Base-by-base conservation (phyloP, 352 stramenopile genomes). In the Halophytophthora polymorphica region DNA sequence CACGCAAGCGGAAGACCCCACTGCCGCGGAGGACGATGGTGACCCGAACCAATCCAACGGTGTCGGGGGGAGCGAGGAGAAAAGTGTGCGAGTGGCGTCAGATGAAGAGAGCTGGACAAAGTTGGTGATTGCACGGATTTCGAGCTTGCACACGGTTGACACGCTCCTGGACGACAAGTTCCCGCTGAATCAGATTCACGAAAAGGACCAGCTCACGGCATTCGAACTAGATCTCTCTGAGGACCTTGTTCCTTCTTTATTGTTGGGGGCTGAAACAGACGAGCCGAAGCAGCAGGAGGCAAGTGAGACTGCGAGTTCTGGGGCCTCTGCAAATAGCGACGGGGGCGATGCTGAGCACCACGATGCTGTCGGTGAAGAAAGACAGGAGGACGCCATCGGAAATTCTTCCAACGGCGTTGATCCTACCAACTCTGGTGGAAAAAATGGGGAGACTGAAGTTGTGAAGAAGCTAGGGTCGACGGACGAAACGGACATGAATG, bases 181-280 rank as follows among this genome's bases (percentile, higher is more conserved):
- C 36, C 66, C 71, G 2, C 28, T 93, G n/a, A 63, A 52, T n/a
- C 77, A 85, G 12, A 84, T 95, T 35, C 79, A 86, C 44, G 84
- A 95, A 33, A 81, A 77, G 11, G 80, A 93, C 31, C 77, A 88
- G 21, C 46, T 95, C 8, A 77, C 73, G 4, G 80, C 74, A 2
- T 95, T 88, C 49, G 60, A 92, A 38, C 56, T 91, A 15, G 80
- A 91, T 58, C 52, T 25, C 0, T 37, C 64, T 1, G 44, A 62
- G 21, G 62, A 73, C 12, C 58, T 69, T 17, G 18, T 68, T 35
- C 46, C 59, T 45, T 55, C 60, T 19, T 35, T 12, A 35, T 12
- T 47, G 34, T 11, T 19, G 23, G 41, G 22, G 3, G 18, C 37
- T 49, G 11, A 25, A 40, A 8, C 36, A 31, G 25, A 31, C 25